Conservation (phyloP, 1,284 basidiomycete genomes). For the Malassezia pachydermatis region DNA sequence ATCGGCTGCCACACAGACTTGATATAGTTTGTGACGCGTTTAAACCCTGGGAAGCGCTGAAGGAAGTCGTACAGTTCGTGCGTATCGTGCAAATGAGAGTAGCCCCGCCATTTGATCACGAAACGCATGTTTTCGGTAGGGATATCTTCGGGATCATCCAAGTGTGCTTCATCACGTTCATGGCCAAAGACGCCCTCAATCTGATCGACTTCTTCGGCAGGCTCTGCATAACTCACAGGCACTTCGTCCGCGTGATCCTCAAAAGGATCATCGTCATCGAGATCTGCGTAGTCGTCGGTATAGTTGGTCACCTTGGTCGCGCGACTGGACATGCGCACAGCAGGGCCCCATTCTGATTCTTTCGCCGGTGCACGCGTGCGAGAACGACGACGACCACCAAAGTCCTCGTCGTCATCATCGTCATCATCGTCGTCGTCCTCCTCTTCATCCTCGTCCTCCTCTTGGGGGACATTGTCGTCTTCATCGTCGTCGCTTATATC, state of each 20-base stretch:
- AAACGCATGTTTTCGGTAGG: conserved; percentile 49
- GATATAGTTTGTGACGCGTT: conserved; percentile 98
- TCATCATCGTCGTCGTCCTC: conserved; percentile 70
- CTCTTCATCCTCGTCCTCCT: conserved; percentile 49
- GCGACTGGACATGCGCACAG: conserved; percentile 52
- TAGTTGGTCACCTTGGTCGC: conserved; percentile 43
- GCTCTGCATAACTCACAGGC: conserved; percentile 4
- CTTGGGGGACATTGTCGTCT: conserved; percentile 15
- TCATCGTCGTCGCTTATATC: conserved; percentile 24
- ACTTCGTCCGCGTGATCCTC: conserved; percentile 41
- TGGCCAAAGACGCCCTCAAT: conserved; percentile 51
- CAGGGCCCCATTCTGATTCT: conserved; percentile 47
- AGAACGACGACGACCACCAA: conserved; percentile 50
- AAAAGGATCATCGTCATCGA: conserved; percentile 44
- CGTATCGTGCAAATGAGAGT: conserved; percentile 61
- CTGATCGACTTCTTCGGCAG: conserved; percentile 43
- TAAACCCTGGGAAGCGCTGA: conserved; percentile 74
- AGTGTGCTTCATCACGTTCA: conserved; percentile 42
- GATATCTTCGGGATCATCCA: conserved; percentile 47
- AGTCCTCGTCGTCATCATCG: conserved; percentile 52
- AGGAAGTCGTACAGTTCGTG: conserved; percentile 93
- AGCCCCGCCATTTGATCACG: conserved; percentile 51
- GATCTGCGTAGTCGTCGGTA: conserved; percentile 44
- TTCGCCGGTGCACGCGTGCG: conserved; percentile 10
- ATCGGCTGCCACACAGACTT: conserved; percentile 63